Conservation (phyloP, 2,329 filamentous ascomycete species). For the Diaporthe sp. region DNA sequence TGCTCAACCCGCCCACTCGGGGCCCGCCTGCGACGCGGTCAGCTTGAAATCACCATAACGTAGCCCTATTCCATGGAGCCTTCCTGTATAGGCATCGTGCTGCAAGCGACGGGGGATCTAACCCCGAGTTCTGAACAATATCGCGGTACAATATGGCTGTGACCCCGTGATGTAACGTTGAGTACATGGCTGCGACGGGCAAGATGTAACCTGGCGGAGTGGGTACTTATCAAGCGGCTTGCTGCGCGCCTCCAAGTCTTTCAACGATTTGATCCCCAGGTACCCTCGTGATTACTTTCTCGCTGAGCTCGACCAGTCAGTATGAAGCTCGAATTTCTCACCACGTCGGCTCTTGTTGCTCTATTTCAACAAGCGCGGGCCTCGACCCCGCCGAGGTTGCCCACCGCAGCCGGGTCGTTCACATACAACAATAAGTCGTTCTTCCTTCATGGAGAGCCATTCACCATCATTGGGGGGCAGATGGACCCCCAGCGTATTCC, state of each 20-base stretch:
- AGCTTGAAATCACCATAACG: not conserved
- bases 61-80: not conserved
- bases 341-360: not conserved
- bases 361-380: not conserved
- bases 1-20: too few relatives aligned
- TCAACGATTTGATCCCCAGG: not conserved
- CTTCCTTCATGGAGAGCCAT: conserved; percentile 51
- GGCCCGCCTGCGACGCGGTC: not conserved
- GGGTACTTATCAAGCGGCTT: not conserved
- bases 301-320: not conserved
- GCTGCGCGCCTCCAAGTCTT: not conserved
- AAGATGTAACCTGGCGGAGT: conserved; percentile 6
- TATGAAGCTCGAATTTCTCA: not conserved
- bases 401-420: conserved; percentile 42
- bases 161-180: conserved; percentile 15
- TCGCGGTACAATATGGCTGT: not conserved
- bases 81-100: not conserved
- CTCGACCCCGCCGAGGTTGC: not conserved
- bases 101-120: not conserved
- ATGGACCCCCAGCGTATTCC: conserved; percentile 63
- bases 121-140: not conserved
- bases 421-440: conserved; percentile 52
- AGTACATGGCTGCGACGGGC: not conserved
- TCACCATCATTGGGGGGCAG: conserved; percentile 58
- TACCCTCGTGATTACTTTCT: not conserved